These are phyloP conservation scores for Telopea speciosissima DNA, from an alignment of 177 flowering plant species.

Conservation along the genomic window DNA sequence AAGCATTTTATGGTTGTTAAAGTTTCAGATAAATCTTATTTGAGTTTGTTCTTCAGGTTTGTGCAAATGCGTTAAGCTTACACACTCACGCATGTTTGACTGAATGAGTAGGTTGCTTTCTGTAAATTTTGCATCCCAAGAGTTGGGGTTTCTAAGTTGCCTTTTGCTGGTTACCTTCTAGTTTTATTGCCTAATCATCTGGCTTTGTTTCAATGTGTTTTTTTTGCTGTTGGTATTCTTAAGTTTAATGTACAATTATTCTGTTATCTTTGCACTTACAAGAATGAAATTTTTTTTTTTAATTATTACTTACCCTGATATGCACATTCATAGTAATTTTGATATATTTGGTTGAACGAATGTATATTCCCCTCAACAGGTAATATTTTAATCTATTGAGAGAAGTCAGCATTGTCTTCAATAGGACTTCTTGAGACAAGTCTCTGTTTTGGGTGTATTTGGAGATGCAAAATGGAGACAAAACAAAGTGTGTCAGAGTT, in stretches of 20 bases:
- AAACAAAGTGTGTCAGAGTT: constrained; percentile 41
- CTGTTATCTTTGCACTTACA: background rate
- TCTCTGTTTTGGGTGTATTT: constrained; percentile 8
- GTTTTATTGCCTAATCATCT: background rate
- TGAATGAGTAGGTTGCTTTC: background rate
- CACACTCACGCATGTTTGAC: background rate
- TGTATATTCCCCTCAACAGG: background rate
- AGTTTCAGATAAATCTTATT: too few species aligned
- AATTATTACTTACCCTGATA: background rate
- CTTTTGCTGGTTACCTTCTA: background rate
- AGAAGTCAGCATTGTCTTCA: background rate
- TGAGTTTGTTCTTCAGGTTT: too few species aligned
- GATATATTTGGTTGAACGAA: background rate
- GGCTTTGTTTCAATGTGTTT: background rate
- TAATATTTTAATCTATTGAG: background rate
- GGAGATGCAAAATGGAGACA: constrained; percentile 46
- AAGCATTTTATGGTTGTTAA: too few species aligned
- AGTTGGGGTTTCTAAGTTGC: background rate
- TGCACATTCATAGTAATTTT: background rate
- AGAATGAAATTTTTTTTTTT: background rate
- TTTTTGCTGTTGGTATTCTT: background rate
- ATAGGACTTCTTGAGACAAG: background rate
- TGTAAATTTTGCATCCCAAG: background rate
- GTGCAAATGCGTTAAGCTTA: too few species aligned
- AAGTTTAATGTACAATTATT: background rate